phyloP scores from a whole-genome alignment of 257 asterid species.

The Hygrophila difformis region DNA sequence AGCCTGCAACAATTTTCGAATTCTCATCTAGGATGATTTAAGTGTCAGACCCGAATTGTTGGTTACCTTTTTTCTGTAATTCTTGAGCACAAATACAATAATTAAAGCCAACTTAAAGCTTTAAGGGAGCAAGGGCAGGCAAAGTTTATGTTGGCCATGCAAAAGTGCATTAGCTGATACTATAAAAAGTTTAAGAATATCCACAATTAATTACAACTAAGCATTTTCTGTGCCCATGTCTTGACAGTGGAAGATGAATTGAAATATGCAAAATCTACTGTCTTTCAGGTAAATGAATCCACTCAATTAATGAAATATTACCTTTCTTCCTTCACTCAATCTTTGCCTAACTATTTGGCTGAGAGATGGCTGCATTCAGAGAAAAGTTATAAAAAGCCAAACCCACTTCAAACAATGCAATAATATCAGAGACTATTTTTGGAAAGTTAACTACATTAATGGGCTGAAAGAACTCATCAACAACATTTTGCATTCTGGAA shows the following conservation, averaged over 20 bases:
- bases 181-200: no score
- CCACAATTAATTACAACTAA: no score
- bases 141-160: conserved; percentile 4
- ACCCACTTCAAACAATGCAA: background rate
- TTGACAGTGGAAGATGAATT: no score
- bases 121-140: background rate
- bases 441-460: conserved; percentile 37
- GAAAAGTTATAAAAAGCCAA: background rate
- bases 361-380: conserved; percentile 69
- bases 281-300: no score
- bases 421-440: background rate
- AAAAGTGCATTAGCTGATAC: no score
- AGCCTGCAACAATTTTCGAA: background rate
- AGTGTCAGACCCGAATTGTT: background rate
- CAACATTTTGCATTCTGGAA: conserved; percentile 60
- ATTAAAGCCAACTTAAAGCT: background rate
- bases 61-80: background rate
- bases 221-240: no score
- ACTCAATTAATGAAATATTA: conserved; percentile 21
- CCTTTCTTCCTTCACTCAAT: conserved; percentile 95
- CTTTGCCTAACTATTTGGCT: conserved; percentile 78
- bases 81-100: background rate
- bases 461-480: conserved; percentile 81
- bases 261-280: no score
- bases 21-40: background rate